Conservation (phyloP, 2,329 filamentous ascomycete genomes). For the Pseudogymnoascus sp. region DNA sequence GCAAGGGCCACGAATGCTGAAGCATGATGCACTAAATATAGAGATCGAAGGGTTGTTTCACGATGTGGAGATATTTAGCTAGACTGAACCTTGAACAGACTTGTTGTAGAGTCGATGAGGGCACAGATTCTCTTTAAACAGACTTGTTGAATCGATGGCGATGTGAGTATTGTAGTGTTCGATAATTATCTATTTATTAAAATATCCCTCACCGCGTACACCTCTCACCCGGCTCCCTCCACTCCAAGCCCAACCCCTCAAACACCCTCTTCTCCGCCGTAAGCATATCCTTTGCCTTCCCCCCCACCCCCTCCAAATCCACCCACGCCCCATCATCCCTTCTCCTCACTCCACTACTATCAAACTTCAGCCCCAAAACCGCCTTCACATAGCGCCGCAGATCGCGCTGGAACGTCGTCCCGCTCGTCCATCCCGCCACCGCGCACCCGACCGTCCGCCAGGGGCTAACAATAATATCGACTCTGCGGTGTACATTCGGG, state of each 20-base stretch:
- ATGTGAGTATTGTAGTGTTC: no score
- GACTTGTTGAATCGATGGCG: no score
- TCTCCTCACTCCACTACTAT: slow-evolving; percentile 76
- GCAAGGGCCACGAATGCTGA: no score
- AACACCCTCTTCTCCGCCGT: slow-evolving; percentile 77
- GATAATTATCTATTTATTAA: neutral
- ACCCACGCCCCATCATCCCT: slow-evolving; percentile 57
- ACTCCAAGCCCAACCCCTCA: slow-evolving; percentile 61
- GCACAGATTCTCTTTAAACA: no score
- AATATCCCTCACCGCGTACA: slow-evolving; percentile 27
- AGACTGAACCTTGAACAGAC: no score
- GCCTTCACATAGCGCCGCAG: slow-evolving; percentile 71
- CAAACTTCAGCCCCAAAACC: slow-evolving; percentile 70
- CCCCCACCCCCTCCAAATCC: slow-evolving; percentile 55
- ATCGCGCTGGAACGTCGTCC: slow-evolving; percentile 84
- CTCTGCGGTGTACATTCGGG: slow-evolving; percentile 67
- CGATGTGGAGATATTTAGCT: no score
- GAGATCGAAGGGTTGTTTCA: no score
- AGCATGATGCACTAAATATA: no score
- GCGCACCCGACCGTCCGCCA: slow-evolving; percentile 88
- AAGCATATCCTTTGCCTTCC: slow-evolving; percentile 45
- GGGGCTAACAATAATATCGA: slow-evolving; percentile 85
- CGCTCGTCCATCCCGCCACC: slow-evolving; percentile 79
- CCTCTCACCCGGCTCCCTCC: slow-evolving; percentile 56
- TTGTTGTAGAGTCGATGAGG: no score